Evolutionary conservation across 164 flowering plant genomes (phyloP), one percentile per base, ranked within the genome.

Genomic region (Chloranthus sessilifolius): DNA sequence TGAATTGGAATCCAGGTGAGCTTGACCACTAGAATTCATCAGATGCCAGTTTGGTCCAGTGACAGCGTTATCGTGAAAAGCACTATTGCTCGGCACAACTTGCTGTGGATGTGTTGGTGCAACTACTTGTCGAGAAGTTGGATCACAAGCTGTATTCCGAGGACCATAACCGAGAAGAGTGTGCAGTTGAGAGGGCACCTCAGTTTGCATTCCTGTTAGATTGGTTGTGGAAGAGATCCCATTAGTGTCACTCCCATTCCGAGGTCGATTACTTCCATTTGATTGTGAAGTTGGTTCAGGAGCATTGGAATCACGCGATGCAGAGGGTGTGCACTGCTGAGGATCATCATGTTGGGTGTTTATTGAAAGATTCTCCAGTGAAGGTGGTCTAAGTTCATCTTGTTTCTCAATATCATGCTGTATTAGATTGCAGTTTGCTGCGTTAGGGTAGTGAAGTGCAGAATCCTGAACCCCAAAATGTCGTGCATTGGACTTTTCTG

Each of bases 331-430:
- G 8, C 51, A 59, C 43, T 45, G 65, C 15, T 38, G 53, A 39
- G 49, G 29, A 51, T 30, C 64, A 51, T 60, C 61, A 4, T 47
- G 67, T 47, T 35, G 50, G 27, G 74, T 25, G 63, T 60, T 58
- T 52, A 73, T 45, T 42, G 78, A 72, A 58, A 69, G 71, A 30
- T 44, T 48, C 44, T 69, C 73, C 43, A 80, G 37, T 29, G 74
- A 46, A 46, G 70, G 71, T 3, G 66, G 65, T 52, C 61, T 59
- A 29, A 54, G 23, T 43, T 62, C 60, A 44, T 57, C 48, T 33
- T 55, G 63, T n/a, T 60, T 30, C 34, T 65, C 64, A 43, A 20
- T 17, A 23, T 64, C 74, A 39, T 43, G 45, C 40, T 52, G 56
- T 30, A 51, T 37, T 27, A 53, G 69, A 42, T 45, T 39, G 50